Base-by-base conservation (phyloP, 768 basidiomycete genomes). In the Boletus coccyginus region DNA sequence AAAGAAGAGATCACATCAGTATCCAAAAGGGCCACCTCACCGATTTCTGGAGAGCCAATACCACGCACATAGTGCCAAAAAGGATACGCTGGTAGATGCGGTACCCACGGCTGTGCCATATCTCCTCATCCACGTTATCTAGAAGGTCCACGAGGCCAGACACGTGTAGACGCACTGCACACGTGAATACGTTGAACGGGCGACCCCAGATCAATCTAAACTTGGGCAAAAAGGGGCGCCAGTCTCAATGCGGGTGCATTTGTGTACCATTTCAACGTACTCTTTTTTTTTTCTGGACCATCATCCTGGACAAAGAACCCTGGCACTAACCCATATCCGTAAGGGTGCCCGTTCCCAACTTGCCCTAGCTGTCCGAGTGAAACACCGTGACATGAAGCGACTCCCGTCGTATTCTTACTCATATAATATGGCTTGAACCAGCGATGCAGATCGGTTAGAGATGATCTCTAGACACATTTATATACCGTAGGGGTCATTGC, bases 101-200 rank as follows among this genome's bases (percentile, higher is more conserved):
- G 36, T 21, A 50, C 64, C 35, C 52, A 74, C 77, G 52, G 63
- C 19, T 1, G 77, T 78, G 3, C 84, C 85, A 62, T 88, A 87
- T 63, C 85, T 72, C 72, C 59, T 83, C 80, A 0, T 75, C 86
- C 3, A 84, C 77, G 56, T 90, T 89, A 71, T 90, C 86, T 87
- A 2, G 16, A 21, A 16, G 17, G 14, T 17, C 13, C 31, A 33
- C 24, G 29, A 21, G 21, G 21, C 19, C 10, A 21, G 14, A 32
- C 29, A 24, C 50, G 31, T 13, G 16, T 0, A 3, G 17, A n/a
- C 8, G 52, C 13, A 21, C 1, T 16, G 32, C 12, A 19, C 32
- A 42, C 17, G 33, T 27, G 40, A 19, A 7, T 21, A 42, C 39
- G 50, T 1, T 9, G 40, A 4, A 27, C 27, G 27, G 27, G 27